A percentile compares a stretch with the other conserved stretches of the same genome.
phyloP scores from a whole-genome alignment of 441 rosid genomes.

The Adansonia grandidieri region DNA sequence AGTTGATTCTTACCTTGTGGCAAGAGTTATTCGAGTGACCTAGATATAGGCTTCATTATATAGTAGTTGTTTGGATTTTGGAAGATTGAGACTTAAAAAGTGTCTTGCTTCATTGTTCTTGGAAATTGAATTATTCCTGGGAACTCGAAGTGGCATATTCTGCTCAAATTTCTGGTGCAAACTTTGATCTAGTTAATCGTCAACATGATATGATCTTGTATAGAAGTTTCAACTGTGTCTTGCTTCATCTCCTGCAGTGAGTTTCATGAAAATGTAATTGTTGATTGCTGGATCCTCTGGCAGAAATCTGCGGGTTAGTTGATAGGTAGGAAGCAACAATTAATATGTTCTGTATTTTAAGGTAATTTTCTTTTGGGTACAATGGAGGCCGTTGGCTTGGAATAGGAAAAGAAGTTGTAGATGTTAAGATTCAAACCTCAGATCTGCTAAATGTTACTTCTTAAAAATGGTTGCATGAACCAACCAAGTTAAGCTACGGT shows the following conservation, averaged over 20 bases:
- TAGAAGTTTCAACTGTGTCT: background rate
- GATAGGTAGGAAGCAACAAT: conserved; percentile 27
- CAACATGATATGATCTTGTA: background rate
- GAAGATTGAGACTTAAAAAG: background rate
- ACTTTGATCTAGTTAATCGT: background rate
- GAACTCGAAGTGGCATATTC: background rate
- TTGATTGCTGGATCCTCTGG: conserved; percentile 27
- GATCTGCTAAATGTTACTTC: too few species aligned
- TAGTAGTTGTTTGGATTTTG: background rate
- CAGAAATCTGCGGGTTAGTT: conserved; percentile 23
- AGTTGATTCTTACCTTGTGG: conserved; percentile 18
- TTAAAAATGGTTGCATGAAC: too few species aligned
- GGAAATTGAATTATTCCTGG: background rate
- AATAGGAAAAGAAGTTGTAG: too few species aligned
- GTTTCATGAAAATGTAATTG: conserved; percentile 16
- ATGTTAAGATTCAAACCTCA: too few species aligned
- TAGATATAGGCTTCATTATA: background rate
- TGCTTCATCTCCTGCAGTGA: background rate
- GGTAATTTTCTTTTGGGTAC: too few species aligned
- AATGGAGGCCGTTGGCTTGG: too few species aligned
- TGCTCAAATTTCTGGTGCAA: background rate
- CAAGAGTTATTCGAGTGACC: background rate
- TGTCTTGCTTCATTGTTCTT: background rate
- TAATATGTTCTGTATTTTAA: conserved; percentile 28
- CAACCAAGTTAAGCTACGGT: too few species aligned